Base-by-base conservation (phyloP, 2,329 filamentous ascomycete genomes). In the Epichloe festucae region DNA sequence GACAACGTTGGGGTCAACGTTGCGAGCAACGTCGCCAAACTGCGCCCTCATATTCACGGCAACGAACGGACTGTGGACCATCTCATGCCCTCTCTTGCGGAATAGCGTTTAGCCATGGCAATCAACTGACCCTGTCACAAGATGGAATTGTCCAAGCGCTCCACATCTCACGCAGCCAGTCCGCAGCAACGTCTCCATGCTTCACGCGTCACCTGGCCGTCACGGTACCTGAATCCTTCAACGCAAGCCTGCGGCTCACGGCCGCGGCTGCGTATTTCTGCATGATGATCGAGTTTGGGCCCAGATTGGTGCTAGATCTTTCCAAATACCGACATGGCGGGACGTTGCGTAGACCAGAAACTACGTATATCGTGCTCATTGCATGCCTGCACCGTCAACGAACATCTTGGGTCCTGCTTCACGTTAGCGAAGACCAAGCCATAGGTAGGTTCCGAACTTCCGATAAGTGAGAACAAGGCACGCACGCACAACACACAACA, bases 401-500 rank as follows among this genome's bases (percentile, higher is more conserved):
- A 40, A n/a, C 27, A 39, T 31, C 1, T 31, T 23, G 19, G 19
- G 15, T 27, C 35, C 31, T n/a, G 19, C 15, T n/a, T 36, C 8
- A 38, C 40, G 12, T n/a, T 42, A n/a, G 11, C 48, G 41, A 46
- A 40, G 35, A 41, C 23, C 12, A 35, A 46, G 17, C 12, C 12
- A 23, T 23, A 31, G 8, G 46, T 19, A 46, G 43, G 36, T 38
- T 38, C 50, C 23, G 23, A 27, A 27, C 7, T 27, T 27, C 23
- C 48, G 48, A 54, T 54, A 51, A 54, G 50, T 50, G 53, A 54
- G 51, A 39, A 48, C 15, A 41, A 21, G 44, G 17, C 36, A 48
- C 19, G 17, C 38, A 39, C 19, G 12, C 46, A 35, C 41, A 27
- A 27, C 7, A 8, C 23, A 7, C 23, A 27, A 49, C 46, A 46